Base-by-base conservation (phyloP, 2,329 filamentous ascomycete species). In the Colletotrichum sublineola region DNA sequence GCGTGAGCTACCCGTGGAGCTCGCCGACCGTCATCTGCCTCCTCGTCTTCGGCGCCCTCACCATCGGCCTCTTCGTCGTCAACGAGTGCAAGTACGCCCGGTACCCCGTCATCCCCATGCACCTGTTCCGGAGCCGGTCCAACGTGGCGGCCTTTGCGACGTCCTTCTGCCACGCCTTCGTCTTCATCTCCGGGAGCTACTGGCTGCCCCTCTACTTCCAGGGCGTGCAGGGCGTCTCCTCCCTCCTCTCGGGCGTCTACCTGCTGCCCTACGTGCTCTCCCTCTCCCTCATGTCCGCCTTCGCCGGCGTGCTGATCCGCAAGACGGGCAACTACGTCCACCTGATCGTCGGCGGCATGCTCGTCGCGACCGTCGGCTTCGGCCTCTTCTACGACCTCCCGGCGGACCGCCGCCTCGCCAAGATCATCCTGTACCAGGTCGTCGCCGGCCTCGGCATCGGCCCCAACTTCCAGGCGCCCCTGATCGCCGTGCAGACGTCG, bases 131-230 rank as follows among this genome's bases (percentile, higher is more conserved):
- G 1, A 82, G 84, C 20, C 77, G 81, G 42, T 89, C 90, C 1
- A 91, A 89, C 67, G 78, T 89, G 14, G 91, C 91, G 0, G 83
- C 86, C 5, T 84, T 92, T n/a, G 76, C 74, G 3, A 80, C 86
- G 3, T 81, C 79, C 48, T 83, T 85, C 63, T 82, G 83, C 68
- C 85, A 88, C 72, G 82, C 81, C 0, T 83, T 90, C 76, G 87
- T 90, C 44, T 92, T 92, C 79, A 91, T 93, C 52, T 89, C 87
- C 0, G 86, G 86, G 1, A 88, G 90, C 62, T 95, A 93, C 80
- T 95, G 93, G 76, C 83, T 94, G 36, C 93, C 93, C 0, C 84
- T 94, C 0, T 95, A 92, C 80, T 91, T 94, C 66, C 93, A 95
- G 78, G 87, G 90, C 3, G 92, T 91, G 0, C 86, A 91, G 2